Evolutionary conservation across 1,284 basidiomycete species (phyloP).

Genomic region (Boletellus dicymbophilus): DNA sequence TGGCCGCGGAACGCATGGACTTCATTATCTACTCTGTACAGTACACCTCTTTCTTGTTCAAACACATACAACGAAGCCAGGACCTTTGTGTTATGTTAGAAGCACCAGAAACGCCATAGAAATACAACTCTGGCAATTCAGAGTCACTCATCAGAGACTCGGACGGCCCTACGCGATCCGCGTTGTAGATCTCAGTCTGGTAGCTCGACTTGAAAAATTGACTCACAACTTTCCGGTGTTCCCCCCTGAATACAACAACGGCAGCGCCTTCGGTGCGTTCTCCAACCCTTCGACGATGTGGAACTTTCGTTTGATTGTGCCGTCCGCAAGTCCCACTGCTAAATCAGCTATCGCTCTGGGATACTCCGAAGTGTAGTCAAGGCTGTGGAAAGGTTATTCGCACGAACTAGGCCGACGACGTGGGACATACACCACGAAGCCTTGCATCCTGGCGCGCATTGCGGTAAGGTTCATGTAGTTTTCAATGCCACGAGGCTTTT

Average conservation of each 20-base stretch:
- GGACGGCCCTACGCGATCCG: slow-evolving; percentile 44
- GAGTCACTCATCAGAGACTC: slow-evolving; percentile 41
- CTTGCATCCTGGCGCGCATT: slow-evolving; percentile 77
- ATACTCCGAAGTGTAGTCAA: slow-evolving; percentile 66
- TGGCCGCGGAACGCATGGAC: background rate
- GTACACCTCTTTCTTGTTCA: slow-evolving; percentile 14
- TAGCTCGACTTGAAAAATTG: background rate
- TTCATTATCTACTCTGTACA: slow-evolving; percentile 9
- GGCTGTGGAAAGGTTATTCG: slow-evolving; percentile 36
- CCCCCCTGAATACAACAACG: slow-evolving; percentile 74
- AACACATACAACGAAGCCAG: background rate
- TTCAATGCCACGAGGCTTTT: slow-evolving; percentile 58
- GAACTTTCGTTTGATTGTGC: slow-evolving; percentile 83
- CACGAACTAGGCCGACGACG: background rate
- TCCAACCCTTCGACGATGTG: slow-evolving; percentile 77
- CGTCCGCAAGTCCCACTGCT: slow-evolving; percentile 56
- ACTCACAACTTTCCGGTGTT: slow-evolving; percentile 85
- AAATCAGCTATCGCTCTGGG: slow-evolving; percentile 57
- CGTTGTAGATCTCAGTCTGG: background rate
- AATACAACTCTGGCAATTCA: slow-evolving; percentile 32
- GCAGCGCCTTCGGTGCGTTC: slow-evolving; percentile 67
- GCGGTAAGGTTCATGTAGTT: slow-evolving; percentile 70
- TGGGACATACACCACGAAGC: slow-evolving; percentile 76
- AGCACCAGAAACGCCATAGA: too few relatives aligned
- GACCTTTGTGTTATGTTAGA: background rate